Conservation (phyloP, 345 rosid genomes). For the Eucalyptus fibrosa region DNA sequence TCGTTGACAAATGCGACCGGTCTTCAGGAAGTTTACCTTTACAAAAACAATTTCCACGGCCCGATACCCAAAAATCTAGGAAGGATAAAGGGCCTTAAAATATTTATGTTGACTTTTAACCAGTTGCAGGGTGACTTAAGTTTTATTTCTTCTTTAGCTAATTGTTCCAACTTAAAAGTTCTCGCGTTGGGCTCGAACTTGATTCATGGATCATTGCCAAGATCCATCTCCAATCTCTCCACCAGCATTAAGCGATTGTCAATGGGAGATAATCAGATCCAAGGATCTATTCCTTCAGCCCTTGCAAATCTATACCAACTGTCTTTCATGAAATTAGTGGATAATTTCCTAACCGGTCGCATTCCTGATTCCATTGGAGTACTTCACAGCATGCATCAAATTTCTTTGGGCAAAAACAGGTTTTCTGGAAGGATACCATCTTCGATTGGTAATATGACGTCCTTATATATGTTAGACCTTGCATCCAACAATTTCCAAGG, state of each 20-base stretch:
- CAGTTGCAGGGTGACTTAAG: not conserved
- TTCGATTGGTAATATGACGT: not conserved
- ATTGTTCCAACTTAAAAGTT: not conserved
- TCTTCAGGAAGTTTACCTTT: fast-evolving
- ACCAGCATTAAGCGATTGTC: not conserved
- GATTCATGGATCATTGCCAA: not conserved
- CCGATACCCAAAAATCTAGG: not conserved
- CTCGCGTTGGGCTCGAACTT: fast-evolving
- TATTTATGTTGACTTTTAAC: fast-evolving
- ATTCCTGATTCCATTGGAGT: not conserved
- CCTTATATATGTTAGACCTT: not conserved
- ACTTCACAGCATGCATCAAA: fast-evolving
- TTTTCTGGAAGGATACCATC: not conserved
- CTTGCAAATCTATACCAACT: not conserved
- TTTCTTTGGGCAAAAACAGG: fast-evolving
- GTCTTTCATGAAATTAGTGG: fast-evolving
- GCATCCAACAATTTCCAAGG: not conserved
- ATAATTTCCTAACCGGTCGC: not conserved
- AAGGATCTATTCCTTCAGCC: not conserved
- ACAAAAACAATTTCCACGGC: not conserved
- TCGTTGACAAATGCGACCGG: not conserved
- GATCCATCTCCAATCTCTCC: not conserved
- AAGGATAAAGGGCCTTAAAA: fast-evolving
- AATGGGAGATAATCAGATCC: fast-evolving
- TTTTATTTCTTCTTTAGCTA: not conserved